Percentiles rank a stretch among this genome's conserved stretches.
Evolutionary conservation across 1,139 yeast species (phyloP).

Genomic region (Candida neerlandica): DNA sequence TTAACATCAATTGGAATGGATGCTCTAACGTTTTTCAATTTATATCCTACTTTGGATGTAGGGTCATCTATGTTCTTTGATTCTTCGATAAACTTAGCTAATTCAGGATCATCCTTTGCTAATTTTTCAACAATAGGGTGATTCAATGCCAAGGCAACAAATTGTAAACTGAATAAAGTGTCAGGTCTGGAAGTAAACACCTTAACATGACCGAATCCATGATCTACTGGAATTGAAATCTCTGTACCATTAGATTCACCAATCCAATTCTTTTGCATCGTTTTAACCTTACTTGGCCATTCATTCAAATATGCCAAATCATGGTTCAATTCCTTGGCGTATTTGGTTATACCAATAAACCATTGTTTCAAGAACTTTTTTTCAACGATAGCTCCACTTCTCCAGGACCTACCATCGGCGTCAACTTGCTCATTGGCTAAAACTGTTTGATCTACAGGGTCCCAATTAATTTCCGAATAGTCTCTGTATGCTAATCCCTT

Average conservation of each 20-base stretch:
- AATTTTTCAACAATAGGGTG: constrained; percentile 59
- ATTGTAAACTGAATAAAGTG: constrained; percentile 81
- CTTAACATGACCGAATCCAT: constrained; percentile 29
- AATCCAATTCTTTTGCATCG: constrained; percentile 94
- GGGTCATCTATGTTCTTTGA: constrained; percentile 42
- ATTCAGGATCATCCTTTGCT: constrained; percentile 36
- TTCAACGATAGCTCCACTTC: constrained; percentile 94
- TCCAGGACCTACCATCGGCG: constrained; percentile 86
- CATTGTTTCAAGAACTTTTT: constrained; percentile 81
- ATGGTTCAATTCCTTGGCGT: constrained; percentile 62
- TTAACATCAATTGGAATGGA: constrained; percentile 59
- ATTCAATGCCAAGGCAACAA: constrained; percentile 70
- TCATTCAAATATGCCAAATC: constrained; percentile 62
- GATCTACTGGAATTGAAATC: constrained; percentile 44
- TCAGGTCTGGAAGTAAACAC: constrained; percentile 91
- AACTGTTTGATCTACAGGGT: constrained; percentile 92
- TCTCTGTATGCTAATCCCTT: constrained; percentile 83
- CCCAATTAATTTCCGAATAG: constrained; percentile 94
- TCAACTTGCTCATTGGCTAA: constrained; percentile 97
- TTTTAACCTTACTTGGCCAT: constrained; percentile 89
- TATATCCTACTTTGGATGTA: constrained; percentile 67
- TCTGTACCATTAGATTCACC: constrained; percentile 87
- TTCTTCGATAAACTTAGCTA: constrained; percentile 48
- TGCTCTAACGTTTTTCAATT: constrained; percentile 48
- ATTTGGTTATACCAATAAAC: constrained; percentile 88